Evolutionary conservation across 2,329 filamentous ascomycete species (phyloP).

Genomic region (Sarocladium brachiariae): DNA sequence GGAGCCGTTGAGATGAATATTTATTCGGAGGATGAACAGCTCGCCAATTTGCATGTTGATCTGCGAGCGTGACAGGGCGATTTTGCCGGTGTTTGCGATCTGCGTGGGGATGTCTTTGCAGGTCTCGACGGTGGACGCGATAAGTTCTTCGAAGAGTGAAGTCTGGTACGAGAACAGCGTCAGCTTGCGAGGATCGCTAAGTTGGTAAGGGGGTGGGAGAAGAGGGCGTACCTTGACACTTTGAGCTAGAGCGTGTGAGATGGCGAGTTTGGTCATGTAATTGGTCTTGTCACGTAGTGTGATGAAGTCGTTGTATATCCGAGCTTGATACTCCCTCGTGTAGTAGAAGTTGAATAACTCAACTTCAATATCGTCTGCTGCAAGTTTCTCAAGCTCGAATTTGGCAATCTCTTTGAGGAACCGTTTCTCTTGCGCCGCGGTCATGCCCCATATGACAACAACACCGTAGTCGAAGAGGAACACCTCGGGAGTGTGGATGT

Average conservation of each 20-base stretch:
- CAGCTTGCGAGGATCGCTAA: neutral
- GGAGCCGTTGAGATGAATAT: constrained; percentile 94
- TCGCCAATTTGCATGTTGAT: constrained; percentile 99
- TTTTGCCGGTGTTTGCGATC: constrained; percentile 87
- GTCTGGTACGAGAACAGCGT: constrained; percentile 48
- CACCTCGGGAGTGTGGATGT: constrained; percentile 85
- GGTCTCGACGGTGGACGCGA: constrained; percentile 86
- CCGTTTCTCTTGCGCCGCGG: constrained; percentile 75
- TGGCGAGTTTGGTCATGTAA: constrained; percentile 97
- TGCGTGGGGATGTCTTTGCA: constrained; percentile 91
- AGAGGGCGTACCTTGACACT: constrained; percentile 68
- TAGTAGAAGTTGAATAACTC: constrained; percentile 99
- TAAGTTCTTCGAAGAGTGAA: constrained; percentile 90
- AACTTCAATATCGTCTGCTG: constrained; percentile 82
- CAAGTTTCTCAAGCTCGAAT: constrained; percentile 87
- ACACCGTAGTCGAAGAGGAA: constrained; percentile 98
- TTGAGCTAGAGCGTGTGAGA: constrained; percentile 90
- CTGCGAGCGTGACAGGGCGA: constrained; percentile 76
- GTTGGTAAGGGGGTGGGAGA: neutral
- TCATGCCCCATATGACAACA: constrained; percentile 98
- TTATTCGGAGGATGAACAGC: constrained; percentile 94
- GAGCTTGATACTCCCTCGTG: constrained; percentile 91
- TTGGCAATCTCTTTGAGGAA: constrained; percentile 92
- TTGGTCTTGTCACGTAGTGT: constrained; percentile 87
- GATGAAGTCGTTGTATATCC: constrained; percentile 99